Evolutionary conservation across 257 asterid species (phyloP), one percentile per base, ranked within the genome.

Genomic region (Jacaranda mimosifolia): DNA sequence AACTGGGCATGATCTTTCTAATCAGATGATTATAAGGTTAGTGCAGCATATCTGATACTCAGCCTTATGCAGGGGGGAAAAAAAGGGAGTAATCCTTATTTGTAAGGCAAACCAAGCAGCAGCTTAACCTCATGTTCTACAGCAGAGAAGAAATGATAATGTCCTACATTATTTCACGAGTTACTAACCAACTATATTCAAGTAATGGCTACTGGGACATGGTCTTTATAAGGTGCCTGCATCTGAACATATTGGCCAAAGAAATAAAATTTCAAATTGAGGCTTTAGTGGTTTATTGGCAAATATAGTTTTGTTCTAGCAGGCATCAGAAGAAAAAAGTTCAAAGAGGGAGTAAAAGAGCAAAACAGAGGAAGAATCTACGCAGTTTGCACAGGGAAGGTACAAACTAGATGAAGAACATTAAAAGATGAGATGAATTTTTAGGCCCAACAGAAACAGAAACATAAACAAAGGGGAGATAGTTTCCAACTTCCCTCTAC

Each of bases 141-240:
- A 75, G 71, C 39, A 56, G 14, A 51, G 36, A 71, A 51, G 43
- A 71, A 26, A 26, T 43, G 42, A 73, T 51, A 38, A 55, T 58
- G 17, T 17, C 53, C 70, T 62, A 6, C 42, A 38, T 55, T 10
- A 51, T 70, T 40, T 18, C 35, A 45, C 65, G 59, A 56, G 65
- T 35, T 75, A 38, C 7, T 39, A 13, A 76, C 70, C 74, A 56
- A 35, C 52, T 63, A 60, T 57, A 67, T 18, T 26, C 75, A 68
- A 35, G 68, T 60, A 63, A 65, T 42, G 73, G 78, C 67, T 58
- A 73, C 77, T 32, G 48, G 63, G 53, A 48, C 42, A 66, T 57
- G 14, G 72, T 69, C 35, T 51, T 46, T 48, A 9, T 17, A 55
- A 76, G 39, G 46, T 58, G 8, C 40, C 21, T 73, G 52, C 19